Base-by-base conservation (phyloP, 2,329 filamentous ascomycete genomes). In the Epichloe bromicola region DNA sequence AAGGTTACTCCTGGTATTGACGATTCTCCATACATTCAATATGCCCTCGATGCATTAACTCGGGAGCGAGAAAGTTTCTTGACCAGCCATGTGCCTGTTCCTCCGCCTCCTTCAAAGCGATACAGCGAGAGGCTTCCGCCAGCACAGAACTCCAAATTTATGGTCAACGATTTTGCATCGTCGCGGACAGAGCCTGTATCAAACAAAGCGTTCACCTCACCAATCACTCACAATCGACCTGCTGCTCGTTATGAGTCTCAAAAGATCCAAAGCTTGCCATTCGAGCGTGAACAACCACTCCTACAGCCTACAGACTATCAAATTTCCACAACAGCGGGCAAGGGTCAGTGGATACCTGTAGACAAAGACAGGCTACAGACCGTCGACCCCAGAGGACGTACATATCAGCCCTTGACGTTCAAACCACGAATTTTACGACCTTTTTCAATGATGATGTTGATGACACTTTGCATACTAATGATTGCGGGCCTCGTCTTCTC, bases 11-110 rank as follows among this genome's bases (percentile, higher is more conserved):
- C 89, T 0, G 87, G 84, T 10, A 73, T 88, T 39, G 89, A 95
- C 61, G 86, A 95, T 61, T 85, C 82, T 8, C 89, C 88, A 0
- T 95, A 90, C 65, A 87, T 96, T 56, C 85, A 85, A 56, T 94
- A 93, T 65, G 90, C 91, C 40, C 80, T 97, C 55, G 86, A 95
- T 56, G 88, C 91, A 55, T 72, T 97, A 58, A 94, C 88, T 5
- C 75, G 85, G 46, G 80, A 86, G 60, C 83, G 83, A 52, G 81
- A 86, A 54, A 74, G 81, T 5, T 68, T 72, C 52, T 74, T 76
- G 10, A 71, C 75, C 51, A 70, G 73, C 50, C 69, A 76, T 57
- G 8, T 26, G 17, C 30, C 19, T n/a, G 74, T 78, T 49, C 66
- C 74, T 50, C 72, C 74, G 4, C 60, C 57, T 34, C 62, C 61